Evolutionary conservation across 148 eudicot genomes (phyloP), one percentile per base, ranked within the genome.

Genomic region (Chenopodium quinoa): DNA sequence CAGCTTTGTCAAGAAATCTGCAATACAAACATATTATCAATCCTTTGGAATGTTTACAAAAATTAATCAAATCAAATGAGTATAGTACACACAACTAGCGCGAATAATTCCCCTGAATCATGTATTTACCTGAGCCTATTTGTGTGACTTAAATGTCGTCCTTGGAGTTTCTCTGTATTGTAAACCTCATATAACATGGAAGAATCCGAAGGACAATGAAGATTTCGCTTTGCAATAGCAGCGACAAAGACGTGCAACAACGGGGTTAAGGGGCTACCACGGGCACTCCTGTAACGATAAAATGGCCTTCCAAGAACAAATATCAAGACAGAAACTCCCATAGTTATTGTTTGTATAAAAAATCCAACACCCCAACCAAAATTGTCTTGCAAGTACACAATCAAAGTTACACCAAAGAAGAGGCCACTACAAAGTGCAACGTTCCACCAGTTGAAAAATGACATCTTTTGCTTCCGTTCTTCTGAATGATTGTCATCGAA

Each of bases 371-470:
- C 92, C 92, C 91, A 91, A 23, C 88, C 84, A 5, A 77, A 85
- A 40, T 87, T n/a, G 47, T 92, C 94, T 65, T 91, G 85, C 1
- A 86, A 76, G 46, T 89, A 92, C 12, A 89, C 90, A 2, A 91
- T 82, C 9, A 89, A 46, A 32, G 97, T 94, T 22, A 90, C 94
- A 34, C 92, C 95, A 47, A 91, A 76, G 17, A 94, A 75, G 31
- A 92, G 78, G 31, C 98, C 98, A 37, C 71, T 65, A 44, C 97
- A 92, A 25, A 94, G 90, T 23, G 87, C 92, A 64, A 77, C 80
- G 71, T 86, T 92, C 97, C 97, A 94, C 95, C 95, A 92, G 80
- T 94, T 94, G 88, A 94, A 87, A 62, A 72, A 87, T 1, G 89
- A 84, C 87, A 87, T 82, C 80, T 90, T 94, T 76, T 92, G 71